These are phyloP conservation scores for Sanghuangporus sanghuang DNA, from an alignment of 1,284 basidiomycete genomes.

Conservation along the genomic window DNA sequence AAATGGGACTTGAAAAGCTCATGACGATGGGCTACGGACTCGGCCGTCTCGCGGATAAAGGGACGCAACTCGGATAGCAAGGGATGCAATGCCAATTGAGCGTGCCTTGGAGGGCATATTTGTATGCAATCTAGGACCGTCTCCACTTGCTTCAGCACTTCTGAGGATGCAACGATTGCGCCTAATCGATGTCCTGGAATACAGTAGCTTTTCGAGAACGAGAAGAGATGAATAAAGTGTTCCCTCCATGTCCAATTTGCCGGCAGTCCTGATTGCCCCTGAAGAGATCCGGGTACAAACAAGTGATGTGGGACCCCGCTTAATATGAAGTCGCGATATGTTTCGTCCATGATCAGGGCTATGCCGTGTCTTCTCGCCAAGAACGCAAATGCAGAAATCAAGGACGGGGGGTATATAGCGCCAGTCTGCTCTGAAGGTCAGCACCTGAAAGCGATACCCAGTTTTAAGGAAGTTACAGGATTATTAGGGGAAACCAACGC, in stretches of 20 bases:
- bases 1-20: slow-evolving; percentile 49
- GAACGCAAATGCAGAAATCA: slow-evolving; percentile 59
- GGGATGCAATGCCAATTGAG: slow-evolving; percentile 63
- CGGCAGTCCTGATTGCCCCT: slow-evolving; percentile 7
- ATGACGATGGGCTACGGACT: slow-evolving; percentile 52
- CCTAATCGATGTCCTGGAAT: slow-evolving; percentile 86
- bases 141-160: slow-evolving; percentile 48
- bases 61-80: slow-evolving; percentile 48
- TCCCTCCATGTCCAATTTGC: slow-evolving; percentile 49
- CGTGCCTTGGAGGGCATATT: slow-evolving; percentile 71
- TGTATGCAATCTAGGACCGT: slow-evolving; percentile 77
- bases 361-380: slow-evolving; percentile 56
- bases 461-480: slow-evolving; percentile 39
- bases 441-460: neutral
- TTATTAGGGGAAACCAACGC: slow-evolving; percentile 76
- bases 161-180: slow-evolving; percentile 61
- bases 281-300: slow-evolving; percentile 30
- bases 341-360: slow-evolving; percentile 84
- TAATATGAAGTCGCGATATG: slow-evolving; percentile 80
- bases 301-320: slow-evolving; percentile 49
- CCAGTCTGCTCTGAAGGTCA: slow-evolving; percentile 56
- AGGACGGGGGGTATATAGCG: slow-evolving; percentile 56
- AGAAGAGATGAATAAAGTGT: slow-evolving; percentile 70
- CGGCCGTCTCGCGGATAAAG: slow-evolving; percentile 48
- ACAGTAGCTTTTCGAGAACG: slow-evolving; percentile 80